Base-by-base conservation (phyloP, 768 basidiomycete genomes). In the Collybiopsis luxurians region DNA sequence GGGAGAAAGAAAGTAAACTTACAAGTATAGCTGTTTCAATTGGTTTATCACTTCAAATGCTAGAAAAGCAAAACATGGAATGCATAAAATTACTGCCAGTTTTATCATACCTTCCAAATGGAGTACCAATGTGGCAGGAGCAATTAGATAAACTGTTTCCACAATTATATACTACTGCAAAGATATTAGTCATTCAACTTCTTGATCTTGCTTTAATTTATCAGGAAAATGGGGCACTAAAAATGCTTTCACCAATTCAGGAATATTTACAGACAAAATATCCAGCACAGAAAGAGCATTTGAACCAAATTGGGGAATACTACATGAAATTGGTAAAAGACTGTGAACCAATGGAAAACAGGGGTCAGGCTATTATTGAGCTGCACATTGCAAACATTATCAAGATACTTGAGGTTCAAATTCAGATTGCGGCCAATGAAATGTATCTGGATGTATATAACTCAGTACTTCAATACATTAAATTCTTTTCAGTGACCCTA, bases 1-100 rank as follows among this genome's bases (percentile, higher is more conserved):
- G 38, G 10, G 4, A 4, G 11, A 24, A 19, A 4, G 39, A 55
- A 11, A 34, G 7, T 43, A 21, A 26, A n/a, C 24, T 40, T 6
- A 55, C 36, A 21, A 55, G 53, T 45, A 15, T 55, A 7, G 43
- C 7, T 42, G 26, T 45, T 6, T 55, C 53, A 5, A 55, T 55
- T 4, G 23, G 15, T 21, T 24, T 55, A 27, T 55, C 53, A 3
- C 17, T 55, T 45, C 19, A 31, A 27, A 17, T 44, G 23, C 9
- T 55, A 4, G 17, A 55, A 26, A 9, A 46, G 17, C 23, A 55
- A 24, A 30, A 21, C 17, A 5, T n/a, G 17, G 53, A 31, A 4
- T 46, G 48, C 11, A 12, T 4, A 23, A 27, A 26, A 21, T 15
- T 47, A 5, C 23, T 47, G 15, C 15, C 46, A 47, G 15, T 27